Conservation (phyloP, 2,329 filamentous ascomycete species). For the Taxawa tesnikishii region DNA sequence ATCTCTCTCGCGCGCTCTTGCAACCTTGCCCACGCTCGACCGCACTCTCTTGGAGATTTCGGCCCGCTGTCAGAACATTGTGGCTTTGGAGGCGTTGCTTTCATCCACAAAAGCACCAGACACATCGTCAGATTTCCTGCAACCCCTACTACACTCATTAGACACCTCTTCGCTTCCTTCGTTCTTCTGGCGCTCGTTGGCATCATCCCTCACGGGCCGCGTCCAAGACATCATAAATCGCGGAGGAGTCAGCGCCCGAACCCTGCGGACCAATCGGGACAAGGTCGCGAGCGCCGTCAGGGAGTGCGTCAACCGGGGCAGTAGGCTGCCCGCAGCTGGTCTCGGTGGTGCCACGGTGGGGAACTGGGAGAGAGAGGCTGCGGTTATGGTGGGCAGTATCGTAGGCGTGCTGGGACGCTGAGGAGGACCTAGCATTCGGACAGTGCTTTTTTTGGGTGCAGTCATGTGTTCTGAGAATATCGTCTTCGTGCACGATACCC, state of each 20-base stretch:
- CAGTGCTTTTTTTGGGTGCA: too few relatives aligned
- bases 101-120: slow-evolving; percentile 52
- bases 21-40: slow-evolving; percentile 70
- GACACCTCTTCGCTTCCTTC: slow-evolving; percentile 80
- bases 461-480: too few relatives aligned
- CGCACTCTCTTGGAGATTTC: slow-evolving; percentile 71
- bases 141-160: slow-evolving; percentile 47
- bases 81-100: slow-evolving; percentile 74
- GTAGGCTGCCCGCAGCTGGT: slow-evolving; percentile 48
- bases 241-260: slow-evolving; percentile 74
- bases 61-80: slow-evolving; percentile 75
- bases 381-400: slow-evolving; percentile 86
- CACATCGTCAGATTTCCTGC: slow-evolving; percentile 57
- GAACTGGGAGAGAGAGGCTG: slow-evolving; percentile 80
- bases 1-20: slow-evolving; percentile 61
- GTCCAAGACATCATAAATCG: slow-evolving; percentile 76
- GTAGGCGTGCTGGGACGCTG: slow-evolving; percentile 38
- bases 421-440: too few relatives aligned
- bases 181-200: slow-evolving; percentile 89
- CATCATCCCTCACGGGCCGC: slow-evolving; percentile 59
- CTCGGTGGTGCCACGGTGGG: slow-evolving; percentile 30
- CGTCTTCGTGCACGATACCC: too few relatives aligned
- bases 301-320: slow-evolving; percentile 72
- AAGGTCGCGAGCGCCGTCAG: slow-evolving; percentile 64
- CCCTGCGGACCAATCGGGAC: slow-evolving; percentile 63